phyloP scores from a whole-genome alignment of 768 basidiomycete genomes.

The Boletellus sp. region DNA sequence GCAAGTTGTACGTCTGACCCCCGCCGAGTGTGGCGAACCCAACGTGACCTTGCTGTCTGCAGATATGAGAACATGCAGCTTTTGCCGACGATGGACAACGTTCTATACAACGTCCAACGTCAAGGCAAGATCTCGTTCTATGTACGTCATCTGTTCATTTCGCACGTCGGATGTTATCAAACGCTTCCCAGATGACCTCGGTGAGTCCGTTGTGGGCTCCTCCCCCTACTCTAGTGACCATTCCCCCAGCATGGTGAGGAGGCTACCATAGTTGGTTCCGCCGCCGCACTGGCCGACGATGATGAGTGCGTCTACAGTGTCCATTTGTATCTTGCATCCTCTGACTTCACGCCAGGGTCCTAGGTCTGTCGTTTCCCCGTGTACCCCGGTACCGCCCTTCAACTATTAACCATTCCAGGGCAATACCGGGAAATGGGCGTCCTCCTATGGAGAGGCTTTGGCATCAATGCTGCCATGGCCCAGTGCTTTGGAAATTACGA shows the following conservation, averaged over 20 bases:
- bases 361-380: constrained; percentile 44
- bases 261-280: constrained; percentile 84
- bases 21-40: neutral
- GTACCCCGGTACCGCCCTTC: neutral
- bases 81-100: constrained; percentile 79
- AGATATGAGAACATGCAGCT: constrained; percentile 80
- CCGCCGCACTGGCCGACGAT: constrained; percentile 74
- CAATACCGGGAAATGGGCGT: constrained; percentile 96
- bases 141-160: constrained; percentile 41
- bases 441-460: constrained; percentile 82
- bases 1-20: constrained; percentile 45
- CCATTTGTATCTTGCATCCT: neutral
- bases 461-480: constrained; percentile 76
- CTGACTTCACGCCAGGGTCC: constrained; percentile 48
- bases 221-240: constrained; percentile 1
- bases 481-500: constrained; percentile 89
- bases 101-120: constrained; percentile 88
- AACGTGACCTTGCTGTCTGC: neutral
- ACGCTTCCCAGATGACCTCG: constrained; percentile 63
- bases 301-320: constrained; percentile 66
- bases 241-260: constrained; percentile 76
- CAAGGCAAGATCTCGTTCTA: constrained; percentile 94
- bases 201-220: constrained; percentile 43
- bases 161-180: constrained; percentile 4
- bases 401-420: constrained; percentile 38